Evolutionary conservation across 2,329 filamentous ascomycete genomes (phyloP).

Genomic region (Lachnellula subtilissima): DNA sequence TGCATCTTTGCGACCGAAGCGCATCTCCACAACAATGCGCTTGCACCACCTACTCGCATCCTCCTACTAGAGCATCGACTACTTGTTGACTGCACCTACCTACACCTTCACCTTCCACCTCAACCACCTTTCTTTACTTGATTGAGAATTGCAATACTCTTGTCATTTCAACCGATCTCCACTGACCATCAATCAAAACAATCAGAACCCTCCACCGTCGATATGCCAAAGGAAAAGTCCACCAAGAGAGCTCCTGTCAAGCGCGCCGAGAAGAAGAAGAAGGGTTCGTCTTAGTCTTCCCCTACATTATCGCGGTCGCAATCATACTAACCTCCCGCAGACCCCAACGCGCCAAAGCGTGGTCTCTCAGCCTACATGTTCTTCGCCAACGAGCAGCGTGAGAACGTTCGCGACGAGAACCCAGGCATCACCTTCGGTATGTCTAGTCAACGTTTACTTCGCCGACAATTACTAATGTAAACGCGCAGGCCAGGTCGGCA

Average conservation of each 20-base stretch:
- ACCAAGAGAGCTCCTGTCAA: constrained; percentile 58
- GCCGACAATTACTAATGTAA: constrained; percentile 11
- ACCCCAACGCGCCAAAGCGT: constrained; percentile 93
- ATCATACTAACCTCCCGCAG: constrained; percentile 52
- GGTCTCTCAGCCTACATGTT: constrained; percentile 99
- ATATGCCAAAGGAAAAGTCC: constrained; percentile 65
- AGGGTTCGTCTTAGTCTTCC: constrained; percentile 47
- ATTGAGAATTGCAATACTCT: constrained; percentile 1
- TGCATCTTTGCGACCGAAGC: constrained; percentile 22
- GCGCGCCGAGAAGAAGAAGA: constrained; percentile 64
- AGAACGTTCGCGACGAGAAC: constrained; percentile 97
- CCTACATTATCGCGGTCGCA: not conserved
- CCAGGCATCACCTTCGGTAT: constrained; percentile 92
- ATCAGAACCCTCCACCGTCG: constrained; percentile 29
- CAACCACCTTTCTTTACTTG: constrained; percentile 11
- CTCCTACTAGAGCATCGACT: constrained; percentile 4
- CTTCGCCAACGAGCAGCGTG: constrained; percentile 99
- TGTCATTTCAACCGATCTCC: constrained; percentile 1
- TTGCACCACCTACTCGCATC: constrained; percentile 8
- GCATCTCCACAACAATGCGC: constrained; percentile 1
- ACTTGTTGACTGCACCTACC: not conserved
- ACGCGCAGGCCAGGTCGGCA: constrained; percentile 79
- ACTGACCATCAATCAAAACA: constrained; percentile 19
- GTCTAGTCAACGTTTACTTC: constrained; percentile 21
- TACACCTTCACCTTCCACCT: not conserved